Base-by-base conservation (phyloP, 257 asterid species). In the Lavandula angustifolia region DNA sequence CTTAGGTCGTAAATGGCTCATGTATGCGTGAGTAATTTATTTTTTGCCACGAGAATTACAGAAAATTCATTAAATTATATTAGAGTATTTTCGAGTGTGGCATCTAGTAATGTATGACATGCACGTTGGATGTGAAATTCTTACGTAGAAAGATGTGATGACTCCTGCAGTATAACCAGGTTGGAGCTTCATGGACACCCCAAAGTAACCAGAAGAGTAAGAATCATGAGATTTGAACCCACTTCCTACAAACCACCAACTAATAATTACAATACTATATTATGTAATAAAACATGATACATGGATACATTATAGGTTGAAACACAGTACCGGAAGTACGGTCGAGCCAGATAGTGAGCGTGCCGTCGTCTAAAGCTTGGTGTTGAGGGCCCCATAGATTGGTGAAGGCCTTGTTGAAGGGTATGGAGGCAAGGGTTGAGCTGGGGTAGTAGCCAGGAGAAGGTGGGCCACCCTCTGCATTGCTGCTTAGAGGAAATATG, bases 311-410 rank as follows among this genome's bases (percentile, higher is more conserved):
- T 2, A 9, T 1, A 42, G 5, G 10, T 8, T 27, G 8, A 7
- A 49, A 51, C 33, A 13, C 9, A 7, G 29, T 65, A 80, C 98
- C 98, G 62, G 95, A 61, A 68, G 9, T 81, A 54, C 46, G 68
- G 66, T 91, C 96, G 10, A 91, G 96, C 96, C 88, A 88, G 33
- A 87, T 70, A 18, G 94, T 73, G 51, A 91, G 80, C 3, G 82
- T 47, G 7, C 75, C 88, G 8, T 80, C 84, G 64, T 88, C 85
- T 29, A 86, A 4, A 3, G 75, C 77, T 75, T 91, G 98, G 43
- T 88, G 87, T 65, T 85, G 95, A 75, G 95, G 84, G 43, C 98
- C 98, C 98, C 98, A 91, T 47, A 72, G 87, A 44, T 78, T 88
- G 56, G 63, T 54, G 57, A 77, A 91, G 10, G 75, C 88, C 58